These are phyloP conservation scores for Pyrenochaeta sp. DNA, from an alignment of 2,329 filamentous ascomycete genomes.

Conservation along the genomic window DNA sequence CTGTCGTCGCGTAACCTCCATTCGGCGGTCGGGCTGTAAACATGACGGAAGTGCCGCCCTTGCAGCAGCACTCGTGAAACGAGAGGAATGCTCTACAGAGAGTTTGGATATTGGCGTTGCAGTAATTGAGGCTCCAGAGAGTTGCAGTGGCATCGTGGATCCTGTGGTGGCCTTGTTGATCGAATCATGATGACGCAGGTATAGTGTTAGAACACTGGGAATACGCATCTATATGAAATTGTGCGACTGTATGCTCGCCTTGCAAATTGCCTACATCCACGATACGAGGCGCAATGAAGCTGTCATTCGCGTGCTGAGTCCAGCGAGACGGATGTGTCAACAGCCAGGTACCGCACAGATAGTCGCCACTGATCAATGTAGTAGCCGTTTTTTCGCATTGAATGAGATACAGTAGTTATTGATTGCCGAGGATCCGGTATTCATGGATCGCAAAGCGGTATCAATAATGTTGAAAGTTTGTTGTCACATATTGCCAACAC, in stretches of 20 bases:
- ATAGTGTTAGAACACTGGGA: neutral
- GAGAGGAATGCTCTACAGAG: neutral
- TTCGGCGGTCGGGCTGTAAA: neutral
- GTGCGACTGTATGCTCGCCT: neutral
- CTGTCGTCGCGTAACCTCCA: slow-evolving; percentile 1
- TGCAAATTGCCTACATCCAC: neutral
- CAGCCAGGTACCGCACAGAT: neutral
- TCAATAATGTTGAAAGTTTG: neutral
- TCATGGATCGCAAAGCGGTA: neutral
- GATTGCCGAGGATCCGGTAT: no score
- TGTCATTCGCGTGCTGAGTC: slow-evolving; percentile 19
- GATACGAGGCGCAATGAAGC: slow-evolving; percentile 1
- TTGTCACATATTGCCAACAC: neutral
- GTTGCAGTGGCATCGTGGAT: neutral
- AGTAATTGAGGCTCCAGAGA: neutral
- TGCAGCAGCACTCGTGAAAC: slow-evolving; percentile 20
- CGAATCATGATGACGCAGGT: neutral
- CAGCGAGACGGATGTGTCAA: neutral
- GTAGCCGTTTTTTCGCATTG: neutral
- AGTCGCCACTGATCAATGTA: slow-evolving; percentile 2
- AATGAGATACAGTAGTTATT: neutral
- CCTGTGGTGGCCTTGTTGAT: neutral
- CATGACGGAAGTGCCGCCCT: slow-evolving; percentile 12
- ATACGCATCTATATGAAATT: neutral
- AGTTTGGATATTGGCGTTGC: neutral